These are phyloP conservation scores for Pseudogymnoascus sp. DNA, from an alignment of 2,329 filamentous ascomycete species.

Conservation along the genomic window DNA sequence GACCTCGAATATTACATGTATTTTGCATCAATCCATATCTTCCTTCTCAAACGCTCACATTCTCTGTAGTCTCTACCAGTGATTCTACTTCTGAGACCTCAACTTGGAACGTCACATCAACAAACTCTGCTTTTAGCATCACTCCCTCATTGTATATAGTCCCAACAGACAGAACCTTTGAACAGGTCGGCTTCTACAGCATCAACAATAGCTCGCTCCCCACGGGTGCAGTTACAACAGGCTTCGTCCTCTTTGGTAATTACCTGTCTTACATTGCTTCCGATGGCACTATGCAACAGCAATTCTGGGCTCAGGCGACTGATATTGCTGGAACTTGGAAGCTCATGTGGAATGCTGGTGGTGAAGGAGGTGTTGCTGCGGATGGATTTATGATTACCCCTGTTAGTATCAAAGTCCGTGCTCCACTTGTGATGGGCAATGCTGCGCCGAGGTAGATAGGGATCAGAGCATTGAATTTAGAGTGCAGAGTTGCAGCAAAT, in stretches of 20 bases:
- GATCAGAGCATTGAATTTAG: not conserved
- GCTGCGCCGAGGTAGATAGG: not conserved
- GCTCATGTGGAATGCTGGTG: conserved; percentile 22
- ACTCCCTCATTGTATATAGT: conserved; percentile 22
- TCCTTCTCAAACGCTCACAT: conserved; percentile 20
- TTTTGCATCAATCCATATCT: conserved; percentile 18
- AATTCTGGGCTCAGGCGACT: conserved; percentile 22
- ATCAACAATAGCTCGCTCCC: conserved; percentile 18
- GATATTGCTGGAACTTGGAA: conserved; percentile 17
- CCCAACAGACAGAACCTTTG: conserved; percentile 20
- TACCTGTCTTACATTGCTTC: conserved; percentile 26
- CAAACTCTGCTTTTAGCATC: conserved; percentile 18
- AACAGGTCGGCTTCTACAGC: conserved; percentile 24
- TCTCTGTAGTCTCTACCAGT: not conserved
- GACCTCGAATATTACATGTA: conserved; percentile 28
- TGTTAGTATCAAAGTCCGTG: not conserved
- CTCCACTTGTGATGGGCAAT: not conserved
- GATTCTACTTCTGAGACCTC: conserved; percentile 19
- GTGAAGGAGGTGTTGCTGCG: not conserved
- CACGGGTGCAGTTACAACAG: conserved; percentile 19
- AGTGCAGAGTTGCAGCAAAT: not conserved
- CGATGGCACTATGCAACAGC: conserved; percentile 19
- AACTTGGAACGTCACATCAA: conserved; percentile 22
- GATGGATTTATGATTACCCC: not conserved
- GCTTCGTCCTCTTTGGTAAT: conserved; percentile 29